Evolutionary conservation across 306 rosid species (phyloP).

Genomic region (Casuarina cunninghamiana): DNA sequence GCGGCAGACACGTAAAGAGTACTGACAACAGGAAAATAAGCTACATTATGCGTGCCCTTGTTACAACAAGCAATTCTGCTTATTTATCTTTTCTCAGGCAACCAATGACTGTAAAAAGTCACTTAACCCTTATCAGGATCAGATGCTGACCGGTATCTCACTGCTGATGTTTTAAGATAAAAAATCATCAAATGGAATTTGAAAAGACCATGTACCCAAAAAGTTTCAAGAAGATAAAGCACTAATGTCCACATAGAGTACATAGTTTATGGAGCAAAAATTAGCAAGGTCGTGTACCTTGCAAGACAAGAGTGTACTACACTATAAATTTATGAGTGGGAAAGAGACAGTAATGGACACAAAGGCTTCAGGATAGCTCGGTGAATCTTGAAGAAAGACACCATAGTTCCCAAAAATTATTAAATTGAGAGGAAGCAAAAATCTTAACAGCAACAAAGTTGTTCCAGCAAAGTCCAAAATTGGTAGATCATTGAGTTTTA

Average conservation of each 20-base stretch:
- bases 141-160: neutral
- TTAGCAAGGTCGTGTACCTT: neutral
- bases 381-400: neutral
- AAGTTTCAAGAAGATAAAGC: neutral
- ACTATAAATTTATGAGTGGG: neutral
- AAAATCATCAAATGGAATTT: neutral
- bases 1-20: neutral
- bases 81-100: neutral
- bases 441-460: neutral
- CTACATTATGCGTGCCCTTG: neutral
- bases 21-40: neutral
- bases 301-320: neutral
- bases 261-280: neutral
- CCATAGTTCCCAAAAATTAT: neutral
- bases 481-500: neutral
- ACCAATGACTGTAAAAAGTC: neutral
- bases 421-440: neutral
- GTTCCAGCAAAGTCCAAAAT: neutral
- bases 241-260: neutral
- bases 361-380: neutral
- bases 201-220: neutral
- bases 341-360: neutral
- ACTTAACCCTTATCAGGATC: neutral
- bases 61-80: neutral
- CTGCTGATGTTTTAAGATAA: neutral